These are phyloP conservation scores for Vitis hybrid DNA, from an alignment of 177 flowering plant species.

Conservation along the genomic window DNA sequence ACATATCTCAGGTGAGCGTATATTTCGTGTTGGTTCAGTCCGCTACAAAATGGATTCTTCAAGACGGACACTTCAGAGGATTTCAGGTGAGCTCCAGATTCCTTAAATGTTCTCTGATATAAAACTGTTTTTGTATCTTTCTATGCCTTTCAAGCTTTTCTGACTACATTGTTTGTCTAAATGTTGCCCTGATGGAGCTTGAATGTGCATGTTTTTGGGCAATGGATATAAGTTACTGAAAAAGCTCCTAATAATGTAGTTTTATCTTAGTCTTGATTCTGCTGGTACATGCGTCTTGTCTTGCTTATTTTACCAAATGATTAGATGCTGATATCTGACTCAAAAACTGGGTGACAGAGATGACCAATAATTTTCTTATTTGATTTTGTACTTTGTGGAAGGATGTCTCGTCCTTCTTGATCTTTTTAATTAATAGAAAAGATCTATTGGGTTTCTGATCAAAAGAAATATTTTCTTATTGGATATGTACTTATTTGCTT, in stretches of 20 bases:
- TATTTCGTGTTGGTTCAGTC: constrained; percentile 73
- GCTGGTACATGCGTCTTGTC: no score
- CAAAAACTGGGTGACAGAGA: no score
- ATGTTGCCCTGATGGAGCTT: not conserved
- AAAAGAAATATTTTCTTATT: no score
- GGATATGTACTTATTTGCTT: no score
- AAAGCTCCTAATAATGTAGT: not conserved
- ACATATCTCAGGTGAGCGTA: constrained; percentile 69
- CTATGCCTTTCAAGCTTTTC: not conserved
- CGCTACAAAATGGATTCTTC: constrained; percentile 92
- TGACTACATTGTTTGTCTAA: not conserved
- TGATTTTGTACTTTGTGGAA: no score
- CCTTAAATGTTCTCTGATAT: not conserved
- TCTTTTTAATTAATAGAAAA: no score
- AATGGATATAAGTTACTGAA: not conserved
- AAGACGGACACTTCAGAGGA: constrained; percentile 72
- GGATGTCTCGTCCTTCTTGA: no score
- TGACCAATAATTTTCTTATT: no score
- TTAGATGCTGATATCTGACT: no score
- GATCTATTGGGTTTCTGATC: no score
- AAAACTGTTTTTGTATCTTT: not conserved
- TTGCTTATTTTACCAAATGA: no score
- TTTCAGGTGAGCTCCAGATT: constrained; percentile 54
- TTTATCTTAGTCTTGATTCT: not conserved
- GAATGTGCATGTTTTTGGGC: not conserved